Percentiles rank a stretch among this genome's conserved stretches.
Conservation (phyloP, 208 protist species). For the Strigomonas culicis region DNA sequence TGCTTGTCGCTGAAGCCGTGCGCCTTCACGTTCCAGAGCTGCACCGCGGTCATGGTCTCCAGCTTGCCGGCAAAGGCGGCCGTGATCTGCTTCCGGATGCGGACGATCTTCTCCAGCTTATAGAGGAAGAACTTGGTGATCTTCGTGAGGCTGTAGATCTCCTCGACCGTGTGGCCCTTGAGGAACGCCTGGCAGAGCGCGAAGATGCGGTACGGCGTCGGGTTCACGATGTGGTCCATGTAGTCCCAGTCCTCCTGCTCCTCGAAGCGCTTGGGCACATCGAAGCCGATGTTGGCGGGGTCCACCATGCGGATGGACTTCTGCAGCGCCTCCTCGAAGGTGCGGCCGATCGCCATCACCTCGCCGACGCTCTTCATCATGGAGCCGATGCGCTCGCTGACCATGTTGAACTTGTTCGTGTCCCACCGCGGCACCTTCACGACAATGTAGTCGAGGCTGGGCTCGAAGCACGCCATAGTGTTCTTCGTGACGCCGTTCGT, state of each 20-base stretch:
- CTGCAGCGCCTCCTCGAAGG: slow-evolving; percentile 98
- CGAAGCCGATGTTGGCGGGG: slow-evolving; percentile 83
- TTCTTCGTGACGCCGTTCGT: slow-evolving; percentile 91
- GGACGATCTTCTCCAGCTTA: slow-evolving; percentile 92
- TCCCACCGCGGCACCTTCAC: slow-evolving; percentile 97
- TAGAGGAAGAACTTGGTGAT: slow-evolving; percentile 97
- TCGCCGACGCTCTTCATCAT: slow-evolving; percentile 98
- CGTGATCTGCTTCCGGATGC: slow-evolving; percentile 33
- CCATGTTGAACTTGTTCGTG: slow-evolving; percentile 96
- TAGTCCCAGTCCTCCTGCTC: slow-evolving; percentile 59
- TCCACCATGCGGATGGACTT: slow-evolving; percentile 97
- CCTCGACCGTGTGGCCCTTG: slow-evolving; percentile 84
- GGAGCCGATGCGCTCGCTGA: slow-evolving; percentile 89
- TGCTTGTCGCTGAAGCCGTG: slow-evolving; percentile 96
- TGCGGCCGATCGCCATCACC: slow-evolving; percentile 98
- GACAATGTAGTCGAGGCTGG: slow-evolving; percentile 96
- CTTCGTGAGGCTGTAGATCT: slow-evolving; percentile 90
- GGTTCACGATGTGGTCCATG: slow-evolving; percentile 65
- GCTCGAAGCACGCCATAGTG: slow-evolving; percentile 98
- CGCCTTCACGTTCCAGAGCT: slow-evolving; percentile 81
- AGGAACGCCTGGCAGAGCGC: slow-evolving; percentile 76
- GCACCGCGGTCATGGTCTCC: slow-evolving; percentile 37
- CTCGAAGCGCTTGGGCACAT: slow-evolving; percentile 58
- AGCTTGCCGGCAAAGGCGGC: slow-evolving; percentile 24
- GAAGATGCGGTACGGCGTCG: slow-evolving; percentile 85